Conservation (phyloP, 1,139 yeast genomes). For the Suhomyces guaymorum region DNA sequence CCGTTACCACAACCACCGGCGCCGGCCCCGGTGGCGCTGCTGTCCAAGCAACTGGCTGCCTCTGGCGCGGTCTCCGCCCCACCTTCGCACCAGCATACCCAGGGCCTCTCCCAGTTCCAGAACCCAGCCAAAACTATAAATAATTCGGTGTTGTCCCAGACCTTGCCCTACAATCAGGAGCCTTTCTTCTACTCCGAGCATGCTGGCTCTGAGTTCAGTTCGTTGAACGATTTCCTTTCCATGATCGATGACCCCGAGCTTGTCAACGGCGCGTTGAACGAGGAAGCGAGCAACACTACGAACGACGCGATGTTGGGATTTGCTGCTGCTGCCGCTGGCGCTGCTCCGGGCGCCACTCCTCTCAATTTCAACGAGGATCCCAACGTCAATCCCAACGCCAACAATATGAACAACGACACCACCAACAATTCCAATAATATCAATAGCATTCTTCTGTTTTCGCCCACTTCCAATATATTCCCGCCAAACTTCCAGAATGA, state of each 20-base stretch:
- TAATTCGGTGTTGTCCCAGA: constrained; percentile 42
- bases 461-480: constrained; percentile 31
- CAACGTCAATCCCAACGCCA: no score
- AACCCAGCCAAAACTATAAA: constrained; percentile 17
- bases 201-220: constrained; percentile 90
- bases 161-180: constrained; percentile 57
- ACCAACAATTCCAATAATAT: constrained; percentile 16
- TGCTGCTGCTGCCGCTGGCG: constrained; percentile 8
- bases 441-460: constrained; percentile 30
- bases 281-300: no score
- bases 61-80: no score
- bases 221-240: constrained; percentile 83
- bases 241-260: constrained; percentile 86
- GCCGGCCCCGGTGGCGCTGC: constrained; percentile 8
- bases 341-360: no score
- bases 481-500: constrained; percentile 21
- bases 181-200: constrained; percentile 87
- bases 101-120: no score
- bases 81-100: no score
- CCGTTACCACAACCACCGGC: constrained; percentile 13
- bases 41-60: constrained; percentile 12
- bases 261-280: constrained; percentile 52
- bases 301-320: constrained; percentile 29
- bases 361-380: no score
- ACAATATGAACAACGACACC: not conserved